Base-by-base conservation (phyloP, 257 asterid genomes). In the Solanum dulcamara region DNA sequence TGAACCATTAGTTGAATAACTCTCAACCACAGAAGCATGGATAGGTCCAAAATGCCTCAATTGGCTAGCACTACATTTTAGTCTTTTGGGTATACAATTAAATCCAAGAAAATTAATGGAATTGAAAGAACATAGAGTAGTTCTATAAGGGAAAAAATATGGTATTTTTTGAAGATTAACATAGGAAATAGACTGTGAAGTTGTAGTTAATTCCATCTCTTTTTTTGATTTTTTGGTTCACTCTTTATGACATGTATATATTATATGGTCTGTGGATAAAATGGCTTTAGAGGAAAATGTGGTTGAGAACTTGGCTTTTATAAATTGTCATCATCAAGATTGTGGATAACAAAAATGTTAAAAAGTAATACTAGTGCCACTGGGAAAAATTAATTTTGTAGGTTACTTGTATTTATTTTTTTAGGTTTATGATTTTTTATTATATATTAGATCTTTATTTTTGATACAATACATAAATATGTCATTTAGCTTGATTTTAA, bases 21-120 rank as follows among this genome's bases (percentile, higher is more conserved):
- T 86, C 42, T 89, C 91, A 84, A 90, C 90, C 44, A 81, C 87
- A 51, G 94, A 91, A 87, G 95, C 91, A 51, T 90, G 85, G 10
- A 93, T 57, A 24, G 92, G 91, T 74, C 93, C 93, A 82, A 89
- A 92, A 42, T 81, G 84, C 87, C 92, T 92, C 87, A 88, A 57
- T 85, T 87, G 90, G 38, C 87, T 89, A 6, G 83, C 88, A 81
- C 87, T 88, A 60, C 46, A 89, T 83, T 91, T 86, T 38, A 90
- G 55, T 33, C 93, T 92, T 89, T 89, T 91, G 32, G 93, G 88
- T 62, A 90, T 83, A 84, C 87, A 89, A 85, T 87, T 89, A 37
- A 87, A 92, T 20, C 96, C 94, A 88, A 77, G 57, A 87, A 90
- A 90, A 83, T 91, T 81, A n/a, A 85, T 88, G 32, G 90, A 72